These are phyloP conservation scores for Eucalyptus cloeziana DNA, from an alignment of 345 rosid genomes.

Conservation along the genomic window DNA sequence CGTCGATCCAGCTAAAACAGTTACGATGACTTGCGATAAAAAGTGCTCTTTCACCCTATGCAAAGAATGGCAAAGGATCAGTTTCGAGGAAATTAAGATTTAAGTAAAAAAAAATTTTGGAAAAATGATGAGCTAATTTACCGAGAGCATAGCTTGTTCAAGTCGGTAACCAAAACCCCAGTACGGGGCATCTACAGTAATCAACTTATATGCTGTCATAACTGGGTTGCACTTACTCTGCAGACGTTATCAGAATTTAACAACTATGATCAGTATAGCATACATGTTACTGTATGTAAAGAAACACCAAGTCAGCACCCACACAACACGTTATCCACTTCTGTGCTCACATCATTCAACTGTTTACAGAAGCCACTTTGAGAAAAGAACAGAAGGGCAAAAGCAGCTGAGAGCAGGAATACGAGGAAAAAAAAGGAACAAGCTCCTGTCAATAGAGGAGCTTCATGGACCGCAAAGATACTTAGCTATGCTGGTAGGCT, in stretches of 20 bases:
- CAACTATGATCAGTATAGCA: neutral
- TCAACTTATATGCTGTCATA: conserved; percentile 64
- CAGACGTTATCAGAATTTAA: neutral
- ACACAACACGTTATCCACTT: neutral
- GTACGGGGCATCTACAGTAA: conserved; percentile 60
- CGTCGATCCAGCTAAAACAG: conserved; percentile 64
- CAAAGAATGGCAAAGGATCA: neutral
- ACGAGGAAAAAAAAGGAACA: neutral
- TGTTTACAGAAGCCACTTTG: neutral
- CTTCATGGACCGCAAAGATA: neutral
- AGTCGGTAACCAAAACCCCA: conserved; percentile 71
- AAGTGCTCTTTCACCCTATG: conserved; percentile 57
- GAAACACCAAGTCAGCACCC: neutral
- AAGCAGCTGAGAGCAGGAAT: neutral
- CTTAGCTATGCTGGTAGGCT: neutral
- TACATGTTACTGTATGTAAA: neutral
- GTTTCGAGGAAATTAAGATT: neutral
- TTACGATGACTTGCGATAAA: conserved; percentile 48
- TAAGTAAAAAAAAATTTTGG: neutral
- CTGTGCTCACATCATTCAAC: neutral
- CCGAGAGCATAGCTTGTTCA: conserved; percentile 61
- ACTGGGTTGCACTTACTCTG: conserved; percentile 52
- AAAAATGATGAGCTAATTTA: conserved; percentile 1
- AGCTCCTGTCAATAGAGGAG: neutral
- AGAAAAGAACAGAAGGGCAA: neutral